phyloP scores from a whole-genome alignment of 257 asterid genomes.

The Ilex aquifolium region DNA sequence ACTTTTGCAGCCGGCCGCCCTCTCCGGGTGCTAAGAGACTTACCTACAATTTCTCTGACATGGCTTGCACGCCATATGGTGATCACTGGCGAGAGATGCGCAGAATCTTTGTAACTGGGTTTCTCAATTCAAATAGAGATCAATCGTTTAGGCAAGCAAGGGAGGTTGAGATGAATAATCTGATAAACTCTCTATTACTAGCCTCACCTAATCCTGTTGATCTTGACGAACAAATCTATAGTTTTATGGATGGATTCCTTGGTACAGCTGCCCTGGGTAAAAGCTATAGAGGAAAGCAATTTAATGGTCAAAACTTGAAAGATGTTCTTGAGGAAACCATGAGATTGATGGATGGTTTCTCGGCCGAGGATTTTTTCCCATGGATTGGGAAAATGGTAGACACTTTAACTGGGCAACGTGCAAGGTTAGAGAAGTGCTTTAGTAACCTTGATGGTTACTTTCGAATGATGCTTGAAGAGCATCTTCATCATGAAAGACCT shows the following conservation, averaged over 20 bases:
- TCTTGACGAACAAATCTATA: constrained; percentile 18
- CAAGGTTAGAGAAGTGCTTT: constrained; percentile 9
- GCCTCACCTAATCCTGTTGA: constrained; percentile 4
- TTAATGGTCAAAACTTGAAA: constrained; percentile 8
- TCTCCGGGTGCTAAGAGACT: background rate
- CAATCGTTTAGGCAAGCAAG: background rate
- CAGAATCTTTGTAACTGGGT: background rate
- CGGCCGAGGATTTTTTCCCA: background rate
- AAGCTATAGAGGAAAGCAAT: constrained; percentile 10
- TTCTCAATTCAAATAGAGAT: background rate
- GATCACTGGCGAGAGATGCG: background rate
- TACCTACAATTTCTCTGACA: background rate
- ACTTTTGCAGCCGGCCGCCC: background rate
- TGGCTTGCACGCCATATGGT: background rate
- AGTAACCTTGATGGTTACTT: constrained; percentile 10
- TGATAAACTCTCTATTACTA: constrained; percentile 9
- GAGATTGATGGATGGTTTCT: constrained; percentile 10
- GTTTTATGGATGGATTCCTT: constrained; percentile 9
- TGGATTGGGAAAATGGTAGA: constrained; percentile 18
- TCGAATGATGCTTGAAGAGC: constrained; percentile 12
- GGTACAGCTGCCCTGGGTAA: constrained; percentile 19
- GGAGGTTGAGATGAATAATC: background rate
- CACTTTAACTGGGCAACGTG: constrained; percentile 10
- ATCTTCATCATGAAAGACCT: constrained; percentile 10
- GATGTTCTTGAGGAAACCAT: constrained; percentile 13